Evolutionary conservation across 441 rosid species (phyloP), one percentile per base, ranked within the genome.

Genomic region (Erodium trifolium): DNA sequence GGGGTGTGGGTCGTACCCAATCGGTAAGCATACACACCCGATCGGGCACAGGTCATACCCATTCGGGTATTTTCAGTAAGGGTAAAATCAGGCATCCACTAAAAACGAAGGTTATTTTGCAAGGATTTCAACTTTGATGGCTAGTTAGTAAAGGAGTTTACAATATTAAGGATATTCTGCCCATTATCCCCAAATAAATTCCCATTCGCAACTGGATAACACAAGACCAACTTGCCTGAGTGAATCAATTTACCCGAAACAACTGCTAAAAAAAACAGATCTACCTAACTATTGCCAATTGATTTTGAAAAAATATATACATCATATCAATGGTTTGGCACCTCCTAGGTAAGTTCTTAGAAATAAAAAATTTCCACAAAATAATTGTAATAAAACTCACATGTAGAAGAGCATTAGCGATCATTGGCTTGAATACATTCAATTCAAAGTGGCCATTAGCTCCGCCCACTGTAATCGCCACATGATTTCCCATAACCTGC

Each of bases 401-500:
- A 80, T 91, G 96, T 70, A 93, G 76, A 72, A 93, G 94, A 74
- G 87, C 86, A 65, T 83, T 87, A 39, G 98, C 98, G 29, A 93
- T 91, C 96, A 93, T 86, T 62, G 97, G 97, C 85, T 93, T 93
- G 91, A 86, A 93, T 10, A 93, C 97, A 74, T 93, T 93, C 71
- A 91, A 72, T 67, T 93, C 99, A 68, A 93, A 93, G 78, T 93
- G 99, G 62, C 99, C 99, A 84, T 89, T 93, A 67, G 97, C 83
- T 70, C 99, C 97, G 69, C 97, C 97, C 75, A 93, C 87, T 29
- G 97, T 85, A 68, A 93, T 79, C 7, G 92, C 97, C 12, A 89
- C 92, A 78, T 91, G 92, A 82, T 93, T 93, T 68, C 99, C 99
- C 90, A 93, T 86, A 73, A 93, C 96, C 97, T 93, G 77, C 78